Conservation (phyloP, 2,329 filamentous ascomycete species). For the Alternaria metachromatica region DNA sequence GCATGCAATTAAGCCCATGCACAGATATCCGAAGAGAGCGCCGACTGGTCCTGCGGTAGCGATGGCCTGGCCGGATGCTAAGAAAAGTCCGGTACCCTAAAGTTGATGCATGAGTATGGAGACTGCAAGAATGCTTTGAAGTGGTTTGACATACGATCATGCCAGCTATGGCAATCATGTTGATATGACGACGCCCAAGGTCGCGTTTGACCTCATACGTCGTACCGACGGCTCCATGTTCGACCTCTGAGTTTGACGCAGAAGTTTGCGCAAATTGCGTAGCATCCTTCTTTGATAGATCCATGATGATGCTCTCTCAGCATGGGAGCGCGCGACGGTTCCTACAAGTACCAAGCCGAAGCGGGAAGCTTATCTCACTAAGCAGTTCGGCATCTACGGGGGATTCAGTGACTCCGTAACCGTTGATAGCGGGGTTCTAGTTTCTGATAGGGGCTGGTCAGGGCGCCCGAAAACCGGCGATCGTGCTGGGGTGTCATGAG, state of each 20-base stretch:
- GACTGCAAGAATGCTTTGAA: neutral
- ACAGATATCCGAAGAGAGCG: constrained; percentile 60
- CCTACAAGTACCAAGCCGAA: neutral
- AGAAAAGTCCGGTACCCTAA: constrained; percentile 58
- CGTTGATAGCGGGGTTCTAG: neutral
- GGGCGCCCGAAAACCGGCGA: neutral
- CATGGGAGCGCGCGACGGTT: neutral
- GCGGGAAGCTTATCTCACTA: neutral
- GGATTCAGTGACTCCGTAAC: neutral
- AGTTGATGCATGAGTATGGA: neutral
- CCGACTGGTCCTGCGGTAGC: constrained; percentile 60
- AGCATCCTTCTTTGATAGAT: neutral
- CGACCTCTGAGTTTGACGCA: constrained; percentile 5
- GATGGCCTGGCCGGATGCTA: constrained; percentile 61
- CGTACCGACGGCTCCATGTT: neutral
- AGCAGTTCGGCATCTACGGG: neutral
- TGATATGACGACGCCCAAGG: constrained; percentile 14
- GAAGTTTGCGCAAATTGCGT: neutral
- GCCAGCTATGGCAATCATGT: constrained; percentile 22
- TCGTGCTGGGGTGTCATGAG: neutral
- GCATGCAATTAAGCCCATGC: constrained; percentile 59
- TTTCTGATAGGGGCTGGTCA: neutral
- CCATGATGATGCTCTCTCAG: neutral
- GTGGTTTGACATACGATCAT: constrained; percentile 3
- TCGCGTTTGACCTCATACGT: constrained; percentile 9